phyloP scores from a whole-genome alignment of 495 filamentous ascomycete species.

The Halenospora varia region DNA sequence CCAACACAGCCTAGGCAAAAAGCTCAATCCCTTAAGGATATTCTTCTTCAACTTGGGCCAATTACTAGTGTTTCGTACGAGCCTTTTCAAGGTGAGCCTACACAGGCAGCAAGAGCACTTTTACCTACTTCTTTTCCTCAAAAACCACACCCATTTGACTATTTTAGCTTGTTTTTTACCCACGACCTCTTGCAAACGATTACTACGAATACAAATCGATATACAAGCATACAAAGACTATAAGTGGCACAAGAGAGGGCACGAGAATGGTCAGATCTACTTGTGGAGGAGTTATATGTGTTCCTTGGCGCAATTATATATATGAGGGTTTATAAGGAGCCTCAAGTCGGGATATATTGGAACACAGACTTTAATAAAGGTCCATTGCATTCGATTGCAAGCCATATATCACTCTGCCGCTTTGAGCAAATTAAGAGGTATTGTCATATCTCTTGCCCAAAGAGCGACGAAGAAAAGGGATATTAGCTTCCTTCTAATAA shows the following conservation, averaged over 20 bases:
- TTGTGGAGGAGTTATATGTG: conserved; percentile 5
- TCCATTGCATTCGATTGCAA: conserved; percentile 4
- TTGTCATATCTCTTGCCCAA: conserved; percentile 2
- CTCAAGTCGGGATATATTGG: conserved; percentile 1
- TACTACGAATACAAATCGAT: conserved; percentile 15
- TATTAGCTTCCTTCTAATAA: too few relatives aligned
- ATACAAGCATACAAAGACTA: too few relatives aligned
- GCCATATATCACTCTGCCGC: conserved; percentile 2
- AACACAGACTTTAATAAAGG: conserved; percentile 8
- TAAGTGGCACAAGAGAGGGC: background rate
- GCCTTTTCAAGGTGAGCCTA: too few relatives aligned
- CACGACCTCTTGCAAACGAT: conserved; percentile 2
- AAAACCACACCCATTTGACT: conserved; percentile 7
- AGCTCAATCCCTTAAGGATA: too few relatives aligned
- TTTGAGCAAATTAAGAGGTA: conserved; percentile 8
- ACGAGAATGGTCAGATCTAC: conserved; percentile 3
- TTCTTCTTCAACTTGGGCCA: too few relatives aligned
- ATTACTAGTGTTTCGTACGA: too few relatives aligned
- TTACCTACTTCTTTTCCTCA: too few relatives aligned
- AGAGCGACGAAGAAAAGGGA: background rate
- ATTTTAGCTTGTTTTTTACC: conserved; percentile 14
- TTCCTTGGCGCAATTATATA: conserved; percentile 16
- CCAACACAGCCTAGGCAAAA: too few relatives aligned
- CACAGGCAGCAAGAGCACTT: too few relatives aligned
- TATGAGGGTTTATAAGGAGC: conserved; percentile 7